Evolutionary conservation across 768 basidiomycete species (phyloP), one percentile per base, ranked within the genome.

Genomic region (Exsudoporus frostii): DNA sequence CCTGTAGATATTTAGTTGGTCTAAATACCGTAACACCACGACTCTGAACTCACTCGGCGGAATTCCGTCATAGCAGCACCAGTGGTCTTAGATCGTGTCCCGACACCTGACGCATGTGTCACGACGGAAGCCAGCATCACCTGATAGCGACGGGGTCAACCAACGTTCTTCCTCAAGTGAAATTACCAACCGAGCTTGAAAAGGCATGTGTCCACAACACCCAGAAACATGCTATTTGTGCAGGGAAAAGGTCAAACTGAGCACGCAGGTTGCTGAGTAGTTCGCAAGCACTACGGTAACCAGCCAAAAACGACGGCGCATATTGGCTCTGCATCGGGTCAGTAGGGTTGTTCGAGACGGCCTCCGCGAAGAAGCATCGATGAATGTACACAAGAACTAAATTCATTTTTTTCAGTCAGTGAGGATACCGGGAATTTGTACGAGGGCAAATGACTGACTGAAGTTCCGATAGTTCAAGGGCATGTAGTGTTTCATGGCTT

Each of bases 101-200:
- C 69, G 9, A 19, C 49, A 14, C 70, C 68, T 14, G 82, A 77
- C 32, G 81, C 80, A 48, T 85, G 84, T 13, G 85, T 89, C 1
- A 87, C 86, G n/a, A 90, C 81, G 9, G 88, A 86, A 11, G 85
- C 81, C 37, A 90, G 65, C 81, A 91, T 85, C 25, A 90, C 82
- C 88, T 90, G 30, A 57, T 7, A 53, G 33, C 34, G 15, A 19
- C 51, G 17, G 14, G 5, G 37, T 55, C 30, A 51, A 25, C 13
- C 1, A n/a, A 41, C 29, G n/a, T 17, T 32, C 41, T 6, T 33
- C 17, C 44, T 44, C 37, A 41, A 10, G 53, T 30, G 27, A 57
- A 24, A 50, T 36, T 20, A 66, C 80, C 48, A 58, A 86, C 85
- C 55, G 84, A 70, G 20, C 83, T 79, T 19, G 84, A 85, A 62